These are phyloP conservation scores for Boletus tylopilopsis DNA, from an alignment of 768 basidiomycete species.

Conservation along the genomic window DNA sequence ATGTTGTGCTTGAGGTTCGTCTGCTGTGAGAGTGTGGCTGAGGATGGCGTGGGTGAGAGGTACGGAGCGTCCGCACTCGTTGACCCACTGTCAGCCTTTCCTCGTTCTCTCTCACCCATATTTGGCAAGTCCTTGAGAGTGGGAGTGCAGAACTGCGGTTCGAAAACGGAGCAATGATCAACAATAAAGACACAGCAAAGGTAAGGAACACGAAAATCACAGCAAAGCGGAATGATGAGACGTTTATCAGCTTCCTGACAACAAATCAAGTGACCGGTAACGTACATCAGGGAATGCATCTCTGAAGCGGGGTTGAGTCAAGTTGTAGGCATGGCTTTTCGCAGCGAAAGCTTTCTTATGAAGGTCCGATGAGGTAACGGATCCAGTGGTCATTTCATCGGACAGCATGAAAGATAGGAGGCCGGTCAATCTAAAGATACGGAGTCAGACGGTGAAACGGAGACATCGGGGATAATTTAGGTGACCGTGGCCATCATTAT, in stretches of 20 bases:
- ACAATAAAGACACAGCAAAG: slow-evolving; percentile 11
- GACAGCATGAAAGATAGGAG: slow-evolving; percentile 92
- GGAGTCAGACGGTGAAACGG: slow-evolving; percentile 7
- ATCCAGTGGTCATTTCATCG: slow-evolving; percentile 96
- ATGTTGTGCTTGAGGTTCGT: slow-evolving; percentile 15
- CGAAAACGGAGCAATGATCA: slow-evolving; percentile 17
- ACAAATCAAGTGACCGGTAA: slow-evolving; percentile 19
- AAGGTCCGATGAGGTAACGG: slow-evolving; percentile 71
- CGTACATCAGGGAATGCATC: slow-evolving; percentile 88
- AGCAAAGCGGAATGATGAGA: slow-evolving; percentile 16
- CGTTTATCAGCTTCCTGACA: slow-evolving; percentile 20
- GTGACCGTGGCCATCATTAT: slow-evolving; percentile 13
- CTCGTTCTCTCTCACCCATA: slow-evolving; percentile 83
- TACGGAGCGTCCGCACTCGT: slow-evolving; percentile 16
- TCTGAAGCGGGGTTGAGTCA: slow-evolving; percentile 71
- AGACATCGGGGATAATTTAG: slow-evolving; percentile 9
- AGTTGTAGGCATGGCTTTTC: slow-evolving; percentile 84
- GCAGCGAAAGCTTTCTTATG: slow-evolving; percentile 78
- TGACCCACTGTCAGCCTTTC: slow-evolving; percentile 37
- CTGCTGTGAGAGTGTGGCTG: slow-evolving; percentile 23
- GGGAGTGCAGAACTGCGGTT: slow-evolving; percentile 62
- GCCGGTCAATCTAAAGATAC: slow-evolving; percentile 71
- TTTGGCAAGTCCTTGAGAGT: slow-evolving; percentile 77
- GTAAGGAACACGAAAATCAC: slow-evolving; percentile 15
- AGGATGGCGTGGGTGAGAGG: slow-evolving; percentile 12